Evolutionary conservation across 2,329 filamentous ascomycete genomes (phyloP).

Genomic region (Trichoderma afroharzianum): DNA sequence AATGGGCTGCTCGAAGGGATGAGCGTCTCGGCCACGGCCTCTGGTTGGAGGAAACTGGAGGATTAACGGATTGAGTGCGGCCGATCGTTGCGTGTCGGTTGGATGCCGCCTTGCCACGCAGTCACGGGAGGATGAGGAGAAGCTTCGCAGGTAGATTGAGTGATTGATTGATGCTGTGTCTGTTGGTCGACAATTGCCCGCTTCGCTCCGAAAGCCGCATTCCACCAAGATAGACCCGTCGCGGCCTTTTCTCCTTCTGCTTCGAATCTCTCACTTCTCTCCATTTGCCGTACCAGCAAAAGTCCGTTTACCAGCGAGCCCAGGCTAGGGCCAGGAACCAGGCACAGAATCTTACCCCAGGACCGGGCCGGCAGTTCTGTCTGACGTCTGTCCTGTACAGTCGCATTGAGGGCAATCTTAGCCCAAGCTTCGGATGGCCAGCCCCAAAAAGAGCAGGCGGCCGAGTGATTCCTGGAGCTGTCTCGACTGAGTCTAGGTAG

Average conservation of each 20-base stretch:
- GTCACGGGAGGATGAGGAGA: neutral
- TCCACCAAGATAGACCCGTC: neutral
- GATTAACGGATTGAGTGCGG: neutral
- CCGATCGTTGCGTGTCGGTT: neutral
- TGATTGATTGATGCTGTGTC: neutral
- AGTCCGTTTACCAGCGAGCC: neutral
- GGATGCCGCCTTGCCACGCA: conserved; percentile 7
- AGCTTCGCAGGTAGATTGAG: conserved; percentile 1
- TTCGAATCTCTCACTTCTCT: neutral
- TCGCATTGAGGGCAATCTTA: neutral
- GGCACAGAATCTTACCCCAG: conserved; percentile 6
- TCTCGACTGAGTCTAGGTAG: neutral
- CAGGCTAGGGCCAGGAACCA: conserved; percentile 6
- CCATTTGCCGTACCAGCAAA: neutral
- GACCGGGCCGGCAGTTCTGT: neutral
- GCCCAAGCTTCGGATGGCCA: conserved; percentile 2
- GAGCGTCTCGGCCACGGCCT: neutral
- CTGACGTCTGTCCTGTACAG: neutral
- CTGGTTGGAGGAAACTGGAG: conserved; percentile 2
- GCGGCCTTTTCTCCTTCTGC: neutral
- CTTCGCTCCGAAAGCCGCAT: neutral
- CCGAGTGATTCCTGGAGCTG: neutral
- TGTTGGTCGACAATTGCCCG: neutral
- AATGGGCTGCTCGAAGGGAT: conserved; percentile 8
- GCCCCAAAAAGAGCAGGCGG: conserved; percentile 15